Evolutionary conservation across 2,329 filamentous ascomycete species (phyloP).

Genomic region (Herpomyces periplanetae): DNA sequence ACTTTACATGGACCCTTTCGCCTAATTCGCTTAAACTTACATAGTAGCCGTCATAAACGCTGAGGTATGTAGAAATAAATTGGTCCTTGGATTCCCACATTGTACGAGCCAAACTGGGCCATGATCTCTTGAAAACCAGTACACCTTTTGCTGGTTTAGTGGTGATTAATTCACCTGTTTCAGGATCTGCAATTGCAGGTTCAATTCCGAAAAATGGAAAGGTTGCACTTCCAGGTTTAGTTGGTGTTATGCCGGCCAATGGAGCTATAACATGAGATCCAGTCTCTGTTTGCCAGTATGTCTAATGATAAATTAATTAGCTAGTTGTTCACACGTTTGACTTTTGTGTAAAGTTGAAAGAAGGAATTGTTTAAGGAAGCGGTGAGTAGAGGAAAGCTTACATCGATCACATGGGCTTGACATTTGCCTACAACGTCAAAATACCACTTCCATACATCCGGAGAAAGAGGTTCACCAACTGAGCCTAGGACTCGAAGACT

Average conservation of each 20-base stretch:
- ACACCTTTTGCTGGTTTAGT: conserved; percentile 95
- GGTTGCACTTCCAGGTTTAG: conserved; percentile 80
- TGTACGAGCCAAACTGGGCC: conserved; percentile 92
- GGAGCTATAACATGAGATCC: conserved; percentile 86
- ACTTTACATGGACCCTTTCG: not conserved
- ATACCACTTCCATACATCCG: conserved; percentile 99
- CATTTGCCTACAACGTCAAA: conserved; percentile 76
- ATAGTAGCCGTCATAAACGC: conserved; percentile 92
- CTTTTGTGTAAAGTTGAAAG: conserved; percentile 1
- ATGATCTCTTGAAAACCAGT: conserved; percentile 78
- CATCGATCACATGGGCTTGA: conserved; percentile 68
- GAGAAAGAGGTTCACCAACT: conserved; percentile 84
- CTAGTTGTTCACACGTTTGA: conserved; percentile 3
- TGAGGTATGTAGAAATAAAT: conserved; percentile 94
- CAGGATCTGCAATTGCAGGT: conserved; percentile 80
- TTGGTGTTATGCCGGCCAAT: conserved; percentile 63
- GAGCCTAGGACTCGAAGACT: conserved; percentile 61
- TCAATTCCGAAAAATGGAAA: conserved; percentile 95
- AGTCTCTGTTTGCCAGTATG: conserved; percentile 98
- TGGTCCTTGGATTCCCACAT: conserved; percentile 92
- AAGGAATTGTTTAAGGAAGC: too few species aligned
- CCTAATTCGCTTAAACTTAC: conserved; percentile 14
- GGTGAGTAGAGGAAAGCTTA: conserved; percentile 18
- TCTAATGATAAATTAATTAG: conserved; percentile 17
- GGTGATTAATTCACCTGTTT: conserved; percentile 62